Evolutionary conservation across 2,329 filamentous ascomycete species (phyloP).

Genomic region (Colletotrichum cordylinicola): DNA sequence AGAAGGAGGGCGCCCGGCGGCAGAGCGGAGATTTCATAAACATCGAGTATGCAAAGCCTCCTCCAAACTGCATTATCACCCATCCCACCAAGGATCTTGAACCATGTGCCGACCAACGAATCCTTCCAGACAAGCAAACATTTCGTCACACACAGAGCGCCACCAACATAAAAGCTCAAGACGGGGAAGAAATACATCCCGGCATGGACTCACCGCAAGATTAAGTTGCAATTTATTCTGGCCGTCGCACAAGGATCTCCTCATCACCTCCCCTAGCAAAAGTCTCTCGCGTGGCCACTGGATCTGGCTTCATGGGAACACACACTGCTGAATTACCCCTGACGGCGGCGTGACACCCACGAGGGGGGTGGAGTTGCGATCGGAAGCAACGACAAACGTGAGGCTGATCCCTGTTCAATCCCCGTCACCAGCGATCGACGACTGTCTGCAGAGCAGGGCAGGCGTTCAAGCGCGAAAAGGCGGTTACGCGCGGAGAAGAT

Average conservation of each 20-base stretch:
- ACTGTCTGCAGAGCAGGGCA: not conserved
- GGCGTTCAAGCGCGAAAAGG: not conserved
- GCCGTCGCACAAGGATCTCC: not conserved
- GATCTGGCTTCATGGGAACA: not conserved
- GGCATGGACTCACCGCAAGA: not conserved
- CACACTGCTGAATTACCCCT: not conserved
- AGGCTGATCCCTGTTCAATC: not conserved
- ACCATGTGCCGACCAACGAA: not conserved
- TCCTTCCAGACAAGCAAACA: not conserved
- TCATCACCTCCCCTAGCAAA: not conserved
- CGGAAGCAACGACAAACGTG: not conserved
- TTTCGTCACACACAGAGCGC: not conserved
- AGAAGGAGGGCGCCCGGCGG: not conserved
- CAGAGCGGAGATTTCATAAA: not conserved
- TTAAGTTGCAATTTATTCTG: not conserved
- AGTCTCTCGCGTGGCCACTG: not conserved
- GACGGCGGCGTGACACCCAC: not conserved
- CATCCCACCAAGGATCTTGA: not conserved
- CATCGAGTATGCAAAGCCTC: not conserved
- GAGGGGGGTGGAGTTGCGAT: not conserved
- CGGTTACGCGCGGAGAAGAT: not conserved
- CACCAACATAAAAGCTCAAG: not conserved
- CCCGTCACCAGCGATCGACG: not conserved
- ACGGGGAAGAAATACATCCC: not conserved
- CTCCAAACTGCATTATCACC: not conserved